Conservation (phyloP, 164 flowering plant genomes). For the Liriodendron chinense region DNA sequence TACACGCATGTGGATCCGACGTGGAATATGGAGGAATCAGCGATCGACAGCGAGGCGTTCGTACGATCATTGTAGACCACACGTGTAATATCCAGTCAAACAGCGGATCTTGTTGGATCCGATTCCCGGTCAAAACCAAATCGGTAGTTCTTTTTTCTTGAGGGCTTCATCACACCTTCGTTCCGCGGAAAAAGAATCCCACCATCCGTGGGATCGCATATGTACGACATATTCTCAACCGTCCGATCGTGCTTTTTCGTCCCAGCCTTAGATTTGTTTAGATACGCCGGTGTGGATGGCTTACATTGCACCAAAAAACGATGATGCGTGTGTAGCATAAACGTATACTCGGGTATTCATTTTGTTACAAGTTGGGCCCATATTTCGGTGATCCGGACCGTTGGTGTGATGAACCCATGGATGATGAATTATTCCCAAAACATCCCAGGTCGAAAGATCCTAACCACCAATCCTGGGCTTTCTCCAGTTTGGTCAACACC, state of each 20-base stretch:
- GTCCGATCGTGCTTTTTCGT: not conserved
- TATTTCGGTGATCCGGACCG: not conserved
- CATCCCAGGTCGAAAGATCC: too few relatives aligned
- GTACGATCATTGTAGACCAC: not conserved
- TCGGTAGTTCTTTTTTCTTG: not conserved
- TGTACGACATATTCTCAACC: not conserved
- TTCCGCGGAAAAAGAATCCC: not conserved
- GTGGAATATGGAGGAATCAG: not conserved
- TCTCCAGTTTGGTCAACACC: too few relatives aligned
- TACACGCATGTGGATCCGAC: not conserved
- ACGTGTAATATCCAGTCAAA: not conserved
- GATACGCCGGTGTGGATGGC: too few relatives aligned
- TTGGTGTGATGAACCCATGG: not conserved
- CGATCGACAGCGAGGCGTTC: not conserved
- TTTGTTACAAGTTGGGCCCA: too few relatives aligned
- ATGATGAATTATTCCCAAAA: too few relatives aligned
- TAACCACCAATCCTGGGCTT: too few relatives aligned
- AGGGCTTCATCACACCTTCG: not conserved
- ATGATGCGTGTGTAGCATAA: too few relatives aligned
- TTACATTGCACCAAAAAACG: too few relatives aligned
- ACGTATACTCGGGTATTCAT: too few relatives aligned
- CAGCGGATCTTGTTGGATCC: not conserved
- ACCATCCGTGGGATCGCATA: not conserved
- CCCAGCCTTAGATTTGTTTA: not conserved
- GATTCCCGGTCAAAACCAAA: slow-evolving; percentile 7